Conservation (phyloP, 129 eudicot genomes). For the Logfia minima region DNA sequence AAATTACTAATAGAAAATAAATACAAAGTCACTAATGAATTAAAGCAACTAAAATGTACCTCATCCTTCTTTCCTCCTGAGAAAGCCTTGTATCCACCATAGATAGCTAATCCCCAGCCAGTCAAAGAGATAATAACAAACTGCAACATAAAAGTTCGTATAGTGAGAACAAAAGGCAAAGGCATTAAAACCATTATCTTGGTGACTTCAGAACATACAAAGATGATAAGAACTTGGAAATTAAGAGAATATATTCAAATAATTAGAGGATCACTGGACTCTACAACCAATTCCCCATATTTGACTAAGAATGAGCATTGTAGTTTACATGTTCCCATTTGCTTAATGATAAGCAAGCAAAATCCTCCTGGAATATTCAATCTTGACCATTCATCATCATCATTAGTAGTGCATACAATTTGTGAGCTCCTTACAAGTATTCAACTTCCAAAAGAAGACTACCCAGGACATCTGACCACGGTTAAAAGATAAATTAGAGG, state of each 20-base stretch:
- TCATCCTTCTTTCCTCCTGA: constrained; percentile 73
- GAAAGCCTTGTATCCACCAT: constrained; percentile 74
- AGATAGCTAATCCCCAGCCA: constrained; percentile 80
- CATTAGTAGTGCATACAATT: background rate
- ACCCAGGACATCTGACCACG: background rate
- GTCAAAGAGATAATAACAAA: constrained; percentile 79
- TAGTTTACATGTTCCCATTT: constrained; percentile 15
- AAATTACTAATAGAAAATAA: background rate
- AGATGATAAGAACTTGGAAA: background rate
- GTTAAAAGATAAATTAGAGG: background rate
- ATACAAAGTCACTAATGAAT: background rate
- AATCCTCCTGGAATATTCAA: background rate
- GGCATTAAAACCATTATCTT: background rate
- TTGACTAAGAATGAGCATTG: background rate
- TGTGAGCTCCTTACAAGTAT: background rate
- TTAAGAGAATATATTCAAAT: background rate
- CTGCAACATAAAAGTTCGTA: constrained; percentile 39
- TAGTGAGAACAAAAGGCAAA: constrained; percentile 1
- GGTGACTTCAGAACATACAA: background rate
- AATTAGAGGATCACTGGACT: background rate
- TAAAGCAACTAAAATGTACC: constrained; percentile 39
- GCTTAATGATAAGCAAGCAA: background rate
- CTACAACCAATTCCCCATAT: background rate
- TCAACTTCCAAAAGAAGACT: background rate
- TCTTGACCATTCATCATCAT: background rate